These are phyloP conservation scores for Penicillium coffeae DNA, from an alignment of 495 filamentous ascomycete species.

Conservation along the genomic window DNA sequence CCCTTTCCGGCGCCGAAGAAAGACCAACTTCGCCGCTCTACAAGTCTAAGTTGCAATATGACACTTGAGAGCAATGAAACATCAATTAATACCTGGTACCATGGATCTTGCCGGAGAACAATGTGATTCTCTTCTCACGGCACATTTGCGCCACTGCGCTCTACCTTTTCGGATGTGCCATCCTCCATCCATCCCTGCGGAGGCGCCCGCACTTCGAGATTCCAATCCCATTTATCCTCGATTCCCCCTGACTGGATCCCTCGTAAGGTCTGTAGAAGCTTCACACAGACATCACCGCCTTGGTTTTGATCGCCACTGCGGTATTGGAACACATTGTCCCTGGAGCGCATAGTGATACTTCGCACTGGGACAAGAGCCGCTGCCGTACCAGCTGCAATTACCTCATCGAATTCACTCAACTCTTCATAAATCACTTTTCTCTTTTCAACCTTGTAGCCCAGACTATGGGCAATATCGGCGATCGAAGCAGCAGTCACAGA, in stretches of 20 bases:
- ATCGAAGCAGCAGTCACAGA: constrained; percentile 75
- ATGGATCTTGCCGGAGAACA: background rate
- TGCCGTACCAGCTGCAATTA: constrained; percentile 90
- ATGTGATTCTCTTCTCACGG: constrained; percentile 10
- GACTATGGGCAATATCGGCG: constrained; percentile 59
- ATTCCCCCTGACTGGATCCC: constrained; percentile 79
- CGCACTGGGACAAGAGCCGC: constrained; percentile 88
- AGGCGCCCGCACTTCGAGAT: constrained; percentile 31
- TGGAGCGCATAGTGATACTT: constrained; percentile 71
- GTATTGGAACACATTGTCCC: constrained; percentile 63
- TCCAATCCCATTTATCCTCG: constrained; percentile 75
- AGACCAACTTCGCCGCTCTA: too few species aligned
- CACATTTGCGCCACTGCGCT: constrained; percentile 25
- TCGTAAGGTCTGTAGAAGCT: constrained; percentile 71
- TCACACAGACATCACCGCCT: constrained; percentile 66
- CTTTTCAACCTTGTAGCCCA: constrained; percentile 66
- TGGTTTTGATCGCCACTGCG: constrained; percentile 59
- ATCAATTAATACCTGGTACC: background rate
- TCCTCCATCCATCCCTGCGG: constrained; percentile 31
- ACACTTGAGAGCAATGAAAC: too few species aligned
- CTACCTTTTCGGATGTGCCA: constrained; percentile 15
- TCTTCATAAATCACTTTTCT: constrained; percentile 63
- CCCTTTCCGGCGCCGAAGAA: constrained; percentile 17
- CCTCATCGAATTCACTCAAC: constrained; percentile 69
- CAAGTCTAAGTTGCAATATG: too few species aligned